These are phyloP conservation scores for Pyrenochaeta sp. DNA, from an alignment of 2,329 filamentous ascomycete species.

Conservation along the genomic window DNA sequence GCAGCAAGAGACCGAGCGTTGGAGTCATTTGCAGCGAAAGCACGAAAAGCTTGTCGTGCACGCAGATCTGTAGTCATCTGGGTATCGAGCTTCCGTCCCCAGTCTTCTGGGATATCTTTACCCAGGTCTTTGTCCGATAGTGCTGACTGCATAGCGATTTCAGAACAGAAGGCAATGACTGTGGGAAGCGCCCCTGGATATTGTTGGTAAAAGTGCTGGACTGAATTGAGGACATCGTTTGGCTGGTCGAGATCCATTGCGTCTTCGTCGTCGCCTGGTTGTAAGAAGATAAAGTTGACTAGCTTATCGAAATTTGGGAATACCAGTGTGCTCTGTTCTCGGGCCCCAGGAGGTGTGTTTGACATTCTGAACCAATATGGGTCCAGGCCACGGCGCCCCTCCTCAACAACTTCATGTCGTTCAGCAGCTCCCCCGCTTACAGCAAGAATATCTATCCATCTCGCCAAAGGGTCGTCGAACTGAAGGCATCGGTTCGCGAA, in stretches of 20 bases:
- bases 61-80: conserved; percentile 74
- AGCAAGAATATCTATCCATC: conserved; percentile 90
- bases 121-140: conserved; percentile 55
- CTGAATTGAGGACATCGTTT: conserved; percentile 32
- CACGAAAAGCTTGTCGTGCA: conserved; percentile 67
- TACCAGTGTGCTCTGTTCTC: conserved; percentile 25
- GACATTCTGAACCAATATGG: conserved; percentile 75
- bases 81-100: conserved; percentile 81
- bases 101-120: conserved; percentile 75
- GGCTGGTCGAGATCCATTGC: conserved; percentile 44
- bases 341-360: conserved; percentile 53
- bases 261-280: conserved; percentile 44
- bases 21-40: conserved; percentile 52
- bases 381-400: conserved; percentile 88
- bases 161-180: conserved; percentile 74
- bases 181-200: conserved; percentile 67
- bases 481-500: conserved; percentile 90
- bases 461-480: conserved; percentile 78
- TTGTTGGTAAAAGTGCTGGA: conserved; percentile 43
- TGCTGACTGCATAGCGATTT: conserved; percentile 67
- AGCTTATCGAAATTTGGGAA: conserved; percentile 57
- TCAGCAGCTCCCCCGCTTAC: conserved; percentile 72
- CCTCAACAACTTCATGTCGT: conserved; percentile 84
- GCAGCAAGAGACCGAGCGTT: conserved; percentile 49
- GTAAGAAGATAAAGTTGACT: conserved; percentile 56